phyloP scores from a whole-genome alignment of 257 asterid genomes.

The Solanum ahanhuiri region DNA sequence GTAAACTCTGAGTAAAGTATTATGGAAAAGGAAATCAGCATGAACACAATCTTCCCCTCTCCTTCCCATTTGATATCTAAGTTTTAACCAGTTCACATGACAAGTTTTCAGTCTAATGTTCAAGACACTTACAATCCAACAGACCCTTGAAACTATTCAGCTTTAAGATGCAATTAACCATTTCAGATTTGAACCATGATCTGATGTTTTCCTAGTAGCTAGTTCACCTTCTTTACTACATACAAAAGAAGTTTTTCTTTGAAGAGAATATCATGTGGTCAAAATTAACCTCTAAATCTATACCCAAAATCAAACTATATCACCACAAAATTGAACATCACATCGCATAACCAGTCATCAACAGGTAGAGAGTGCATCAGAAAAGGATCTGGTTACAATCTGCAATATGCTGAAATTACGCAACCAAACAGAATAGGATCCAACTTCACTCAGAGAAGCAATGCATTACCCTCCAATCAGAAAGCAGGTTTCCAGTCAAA shows the following conservation, averaged over 20 bases:
- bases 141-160: neutral
- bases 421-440: neutral
- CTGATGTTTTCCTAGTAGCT: neutral
- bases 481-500: conserved; percentile 79
- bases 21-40: neutral
- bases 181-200: neutral
- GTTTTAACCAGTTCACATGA: neutral
- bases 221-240: neutral
- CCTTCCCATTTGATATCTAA: neutral
- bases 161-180: neutral
- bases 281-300: neutral
- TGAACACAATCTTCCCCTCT: neutral
- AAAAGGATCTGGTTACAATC: neutral
- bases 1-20: neutral
- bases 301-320: neutral
- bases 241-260: neutral
- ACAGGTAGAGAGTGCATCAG: neutral
- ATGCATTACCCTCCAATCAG: conserved; percentile 59
- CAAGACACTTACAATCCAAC: neutral
- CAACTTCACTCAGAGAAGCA: conserved; percentile 16
- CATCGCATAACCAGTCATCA: neutral
- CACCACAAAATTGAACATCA: neutral
- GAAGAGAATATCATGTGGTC: neutral
- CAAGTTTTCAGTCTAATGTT: neutral
- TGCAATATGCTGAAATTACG: neutral